phyloP scores from a whole-genome alignment of 2,329 filamentous ascomycete species.

The Colletotrichum navitas region DNA sequence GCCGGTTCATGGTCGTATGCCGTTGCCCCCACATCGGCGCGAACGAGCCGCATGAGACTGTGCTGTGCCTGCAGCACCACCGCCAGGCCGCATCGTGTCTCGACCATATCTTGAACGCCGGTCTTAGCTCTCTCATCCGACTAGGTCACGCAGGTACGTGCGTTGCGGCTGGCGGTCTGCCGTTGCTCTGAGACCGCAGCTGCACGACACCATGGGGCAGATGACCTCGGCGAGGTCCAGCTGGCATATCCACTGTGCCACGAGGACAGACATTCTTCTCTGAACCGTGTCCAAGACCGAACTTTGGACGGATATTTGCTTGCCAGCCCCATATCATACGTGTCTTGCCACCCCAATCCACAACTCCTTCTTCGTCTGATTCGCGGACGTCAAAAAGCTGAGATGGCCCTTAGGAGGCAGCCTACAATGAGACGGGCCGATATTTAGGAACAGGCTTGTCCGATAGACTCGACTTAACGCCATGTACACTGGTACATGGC shows the following conservation, averaged over 20 bases:
- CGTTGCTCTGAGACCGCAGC: slow-evolving; percentile 34
- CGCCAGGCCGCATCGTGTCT: slow-evolving; percentile 25
- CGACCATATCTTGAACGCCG: slow-evolving; percentile 30
- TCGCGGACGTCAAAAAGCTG: slow-evolving; percentile 15
- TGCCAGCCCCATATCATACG: not conserved
- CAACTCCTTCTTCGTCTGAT: slow-evolving; percentile 11
- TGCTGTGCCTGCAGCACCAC: slow-evolving; percentile 25
- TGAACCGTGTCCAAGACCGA: slow-evolving; percentile 9
- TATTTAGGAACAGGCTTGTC: not conserved
- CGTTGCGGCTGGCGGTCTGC: slow-evolving; percentile 11
- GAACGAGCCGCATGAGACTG: slow-evolving; percentile 26
- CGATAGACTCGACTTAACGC: not conserved
- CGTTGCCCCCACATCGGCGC: slow-evolving; percentile 12
- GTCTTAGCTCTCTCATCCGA: slow-evolving; percentile 35
- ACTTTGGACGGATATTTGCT: slow-evolving; percentile 19
- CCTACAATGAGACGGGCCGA: not conserved
- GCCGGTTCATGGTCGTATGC: not conserved
- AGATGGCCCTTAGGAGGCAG: not conserved
- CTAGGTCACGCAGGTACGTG: slow-evolving; percentile 22
- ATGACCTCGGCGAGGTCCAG: not conserved
- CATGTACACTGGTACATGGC: too few relatives aligned
- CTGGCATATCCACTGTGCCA: not conserved
- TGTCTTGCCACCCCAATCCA: not conserved
- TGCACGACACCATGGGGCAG: slow-evolving; percentile 26
- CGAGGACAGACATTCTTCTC: not conserved